Conservation (phyloP, 176 grass and related monocot genomes). For the Carex cristatella region DNA sequence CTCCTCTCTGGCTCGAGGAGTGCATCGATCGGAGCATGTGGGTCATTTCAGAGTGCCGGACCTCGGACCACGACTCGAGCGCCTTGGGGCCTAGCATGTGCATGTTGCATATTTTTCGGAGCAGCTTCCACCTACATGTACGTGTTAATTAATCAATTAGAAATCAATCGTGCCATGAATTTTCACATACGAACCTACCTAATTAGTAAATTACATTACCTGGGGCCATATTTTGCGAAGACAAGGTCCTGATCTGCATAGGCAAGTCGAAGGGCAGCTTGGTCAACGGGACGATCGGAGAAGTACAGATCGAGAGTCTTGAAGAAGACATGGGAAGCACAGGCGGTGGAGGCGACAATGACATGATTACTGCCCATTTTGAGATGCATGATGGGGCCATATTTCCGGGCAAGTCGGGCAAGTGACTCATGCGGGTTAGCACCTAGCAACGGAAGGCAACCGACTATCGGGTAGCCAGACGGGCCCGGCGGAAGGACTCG, state of each 20-base stretch:
- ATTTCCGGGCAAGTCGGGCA: background rate
- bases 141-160: background rate
- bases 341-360: slow-evolving; percentile 22
- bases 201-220: background rate
- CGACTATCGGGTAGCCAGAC: slow-evolving; percentile 14
- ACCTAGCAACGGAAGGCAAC: slow-evolving; percentile 20
- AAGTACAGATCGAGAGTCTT: slow-evolving; percentile 26
- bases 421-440: slow-evolving; percentile 14
- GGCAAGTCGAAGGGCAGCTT: background rate
- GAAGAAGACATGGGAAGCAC: slow-evolving; percentile 7
- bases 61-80: background rate
- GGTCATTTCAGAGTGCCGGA: slow-evolving; percentile 10
- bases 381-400: slow-evolving; percentile 30
- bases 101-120: slow-evolving; percentile 21
- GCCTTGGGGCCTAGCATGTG: slow-evolving; percentile 14
- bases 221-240: slow-evolving; percentile 8
- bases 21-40: slow-evolving; percentile 15
- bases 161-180: too few relatives aligned
- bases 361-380: slow-evolving; percentile 9
- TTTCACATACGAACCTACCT: too few relatives aligned
- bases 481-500: slow-evolving; percentile 11
- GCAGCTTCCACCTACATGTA: slow-evolving; percentile 18
- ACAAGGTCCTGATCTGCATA: slow-evolving; percentile 12
- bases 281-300: background rate
- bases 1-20: background rate